Base-by-base conservation (phyloP, 2,329 filamentous ascomycete species). In the Alternaria solani region DNA sequence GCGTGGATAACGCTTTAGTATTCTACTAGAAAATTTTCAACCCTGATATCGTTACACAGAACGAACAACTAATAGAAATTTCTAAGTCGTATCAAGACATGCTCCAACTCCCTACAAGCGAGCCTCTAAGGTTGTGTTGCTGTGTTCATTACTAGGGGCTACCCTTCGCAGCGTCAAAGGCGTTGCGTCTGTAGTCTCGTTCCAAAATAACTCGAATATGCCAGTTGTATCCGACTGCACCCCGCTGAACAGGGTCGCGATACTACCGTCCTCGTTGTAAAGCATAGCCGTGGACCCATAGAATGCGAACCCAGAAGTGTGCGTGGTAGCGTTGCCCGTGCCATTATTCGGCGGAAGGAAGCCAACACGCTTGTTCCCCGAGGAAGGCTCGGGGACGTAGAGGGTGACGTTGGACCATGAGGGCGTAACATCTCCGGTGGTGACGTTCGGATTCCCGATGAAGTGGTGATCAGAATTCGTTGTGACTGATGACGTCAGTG, bases 281-380 rank as follows among this genome's bases (percentile, higher is more conserved):
- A 44, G 41, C 39, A 54, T 54, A 4, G 30, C 51, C 11, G 51
- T 54, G 11, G 51, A 54, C 4, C 51, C 41, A 28, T 54, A 54
- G 23, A 54, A 54, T 5, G 41, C 30, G 30, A 46, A 54, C 5
- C 51, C 51, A 18, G 51, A 54, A 2, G 51, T 54, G 2, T 25
- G 26, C 5, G 26, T 38, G 1, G 51, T 54, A 14, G 7, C 14
- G 14, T 54, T 54, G 39, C 51, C 51, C 7, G 39, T 34, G 16
- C 30, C 51, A 16, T 54, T 9, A 20, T 54, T 54, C 1, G 28
- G 18, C 6, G 39, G 39, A 14, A 54, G 51, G 20, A 54, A 54
- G 41, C 51, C 51, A 14, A 54, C 30, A 26, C 41, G 51, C n/a
- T n/a, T 38, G 2, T 46, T 16, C 2, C 23, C 36, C 4, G 51